Evolutionary conservation across 1,284 basidiomycete genomes (phyloP), one percentile per base, ranked within the genome.

Genomic region (Retiboletus flavoniger): DNA sequence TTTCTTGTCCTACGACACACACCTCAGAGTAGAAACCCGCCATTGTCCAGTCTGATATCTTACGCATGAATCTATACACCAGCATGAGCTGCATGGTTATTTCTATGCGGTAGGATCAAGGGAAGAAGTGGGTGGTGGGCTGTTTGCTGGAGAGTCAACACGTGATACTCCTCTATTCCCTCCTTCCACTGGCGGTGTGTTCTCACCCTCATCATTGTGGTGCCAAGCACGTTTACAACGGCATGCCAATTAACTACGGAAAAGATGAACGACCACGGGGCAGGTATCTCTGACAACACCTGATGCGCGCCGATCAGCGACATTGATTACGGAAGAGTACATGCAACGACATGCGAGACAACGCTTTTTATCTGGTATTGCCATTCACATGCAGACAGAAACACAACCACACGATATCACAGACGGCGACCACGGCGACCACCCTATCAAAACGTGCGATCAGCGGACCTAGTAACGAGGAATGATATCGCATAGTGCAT

Each of bases 351-450:
- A 59, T 42, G 61, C 39, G 31, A 48, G 32, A 56, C 49, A 47
- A 47, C 45, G 19, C 8, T 55, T 66, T 60, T 57, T 58, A 51
- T 50, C 49, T 53, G 41, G 16, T n/a, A n/a, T n/a, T n/a, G n/a
- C n/a, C 49, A 49, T 55, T 45, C 39, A 57, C 44, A 46, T 54
- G 50, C 34, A 28, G 26, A 58, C 46, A 56, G 41, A 55, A 50
- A 53, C 8, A 45, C 16, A 29, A 50, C 47, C 55, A 51, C 43
- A 57, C 31, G 48, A 46, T 60, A 78, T 84, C 78, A 90, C 66
- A 98, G 87, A 89, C 96, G 93, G 74, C 95, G 93, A 95, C 96
- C 96, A 81, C 96, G 95, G 69, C 96, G 93, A 96, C 96, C 96
- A 89, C 96, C 96, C 95, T 95, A 59, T 46, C 19, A 19, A 46